Conservation (phyloP, 805 yeast species). For the Clavispora santaluciae region DNA sequence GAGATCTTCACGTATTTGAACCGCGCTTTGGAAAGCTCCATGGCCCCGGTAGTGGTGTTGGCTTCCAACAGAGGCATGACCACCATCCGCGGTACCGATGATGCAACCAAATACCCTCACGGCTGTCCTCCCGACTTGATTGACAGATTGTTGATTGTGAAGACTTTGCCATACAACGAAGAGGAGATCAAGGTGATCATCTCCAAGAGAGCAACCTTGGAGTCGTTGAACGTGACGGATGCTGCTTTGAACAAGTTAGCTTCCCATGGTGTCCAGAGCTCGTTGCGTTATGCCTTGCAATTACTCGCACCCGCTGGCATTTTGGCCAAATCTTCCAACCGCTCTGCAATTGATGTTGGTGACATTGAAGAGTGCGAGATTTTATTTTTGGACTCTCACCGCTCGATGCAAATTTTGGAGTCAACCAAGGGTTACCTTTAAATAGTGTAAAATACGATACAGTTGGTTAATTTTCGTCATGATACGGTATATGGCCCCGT, state of each 20-base stretch:
- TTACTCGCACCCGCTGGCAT: slow-evolving; percentile 87
- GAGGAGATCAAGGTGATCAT: slow-evolving; percentile 82
- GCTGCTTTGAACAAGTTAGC: slow-evolving; percentile 78
- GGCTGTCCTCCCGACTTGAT: slow-evolving; percentile 95
- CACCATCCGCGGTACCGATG: slow-evolving; percentile 82
- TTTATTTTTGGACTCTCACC: slow-evolving; percentile 78
- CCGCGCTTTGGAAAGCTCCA: slow-evolving; percentile 84
- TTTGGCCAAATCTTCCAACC: slow-evolving; percentile 67
- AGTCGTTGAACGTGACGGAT: slow-evolving; percentile 56
- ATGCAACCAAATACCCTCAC: slow-evolving; percentile 82
- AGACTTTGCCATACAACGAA: slow-evolving; percentile 82
- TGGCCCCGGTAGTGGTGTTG: slow-evolving; percentile 91
- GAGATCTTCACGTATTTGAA: slow-evolving; percentile 95
- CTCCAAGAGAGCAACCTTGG: slow-evolving; percentile 75
- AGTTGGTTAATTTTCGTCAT: too few relatives aligned
- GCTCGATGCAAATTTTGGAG: slow-evolving; percentile 71
- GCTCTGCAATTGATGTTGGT: slow-evolving; percentile 57
- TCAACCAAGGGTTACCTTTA: slow-evolving; percentile 36
- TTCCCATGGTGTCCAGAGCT: slow-evolving; percentile 65
- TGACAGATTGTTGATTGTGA: slow-evolving; percentile 85
- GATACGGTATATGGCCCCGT: too few relatives aligned
- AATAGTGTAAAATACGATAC: slow-evolving; percentile 2
- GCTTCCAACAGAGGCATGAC: slow-evolving; percentile 96
- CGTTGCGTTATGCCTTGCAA: slow-evolving; percentile 89
- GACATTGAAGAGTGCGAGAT: slow-evolving; percentile 83